Evolutionary conservation across 768 basidiomycete genomes (phyloP).

Genomic region (Kwoniella europaea): DNA sequence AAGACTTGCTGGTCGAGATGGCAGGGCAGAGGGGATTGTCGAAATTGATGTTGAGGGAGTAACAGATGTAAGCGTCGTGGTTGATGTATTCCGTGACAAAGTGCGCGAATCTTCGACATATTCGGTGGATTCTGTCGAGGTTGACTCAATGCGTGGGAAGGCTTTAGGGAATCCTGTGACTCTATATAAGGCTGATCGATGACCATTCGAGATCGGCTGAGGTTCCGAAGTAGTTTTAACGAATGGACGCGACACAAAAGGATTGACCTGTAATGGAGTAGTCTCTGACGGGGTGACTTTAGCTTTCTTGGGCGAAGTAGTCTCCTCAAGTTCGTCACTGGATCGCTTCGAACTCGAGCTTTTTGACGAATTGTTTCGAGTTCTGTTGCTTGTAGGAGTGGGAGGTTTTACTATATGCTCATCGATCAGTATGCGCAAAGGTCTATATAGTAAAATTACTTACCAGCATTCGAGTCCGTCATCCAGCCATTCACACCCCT

Average conservation of each 20-base stretch:
- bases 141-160: background rate
- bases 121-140: background rate
- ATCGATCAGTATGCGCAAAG: background rate
- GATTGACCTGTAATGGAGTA: background rate
- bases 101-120: background rate
- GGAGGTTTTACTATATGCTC: background rate
- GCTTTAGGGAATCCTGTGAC: background rate
- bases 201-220: background rate
- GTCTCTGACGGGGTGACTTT: background rate
- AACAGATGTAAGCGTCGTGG: background rate
- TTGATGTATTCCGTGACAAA: background rate
- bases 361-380: background rate
- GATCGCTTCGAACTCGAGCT: background rate
- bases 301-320: background rate
- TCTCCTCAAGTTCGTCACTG: background rate
- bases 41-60: conserved; percentile 10
- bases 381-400: background rate
- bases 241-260: background rate
- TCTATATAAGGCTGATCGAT: background rate
- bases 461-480: background rate
- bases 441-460: conserved; percentile 1
- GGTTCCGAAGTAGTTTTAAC: background rate
- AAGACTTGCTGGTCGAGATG: background rate
- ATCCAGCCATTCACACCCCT: background rate
- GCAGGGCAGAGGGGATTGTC: background rate